phyloP scores from a whole-genome alignment of 2,329 filamentous ascomycete genomes.

The Clarireedia homoeocarpa region DNA sequence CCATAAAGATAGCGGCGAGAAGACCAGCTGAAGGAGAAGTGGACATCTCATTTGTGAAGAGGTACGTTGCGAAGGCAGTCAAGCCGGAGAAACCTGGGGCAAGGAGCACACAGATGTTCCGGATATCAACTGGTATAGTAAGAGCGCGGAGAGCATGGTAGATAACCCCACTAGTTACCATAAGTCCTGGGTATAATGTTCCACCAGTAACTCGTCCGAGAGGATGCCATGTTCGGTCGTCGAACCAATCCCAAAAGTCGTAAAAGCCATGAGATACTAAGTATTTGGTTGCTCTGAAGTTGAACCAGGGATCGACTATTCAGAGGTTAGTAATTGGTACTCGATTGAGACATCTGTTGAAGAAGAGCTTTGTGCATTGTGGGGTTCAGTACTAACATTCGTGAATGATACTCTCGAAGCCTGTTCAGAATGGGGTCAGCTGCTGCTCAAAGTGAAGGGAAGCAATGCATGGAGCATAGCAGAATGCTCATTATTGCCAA shows the following conservation, averaged over 20 bases:
- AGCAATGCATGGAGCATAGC: no score
- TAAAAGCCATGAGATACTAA: slow-evolving; percentile 95
- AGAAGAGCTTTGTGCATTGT: slow-evolving; percentile 11
- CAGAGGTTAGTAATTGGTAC: slow-evolving; percentile 24
- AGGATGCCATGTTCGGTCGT: slow-evolving; percentile 99
- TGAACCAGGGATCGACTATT: slow-evolving; percentile 98
- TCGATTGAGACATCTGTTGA: slow-evolving; percentile 17
- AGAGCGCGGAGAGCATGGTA: slow-evolving; percentile 88
- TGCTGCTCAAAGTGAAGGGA: slow-evolving; percentile 6
- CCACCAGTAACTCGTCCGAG: slow-evolving; percentile 96
- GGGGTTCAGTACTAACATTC: slow-evolving; percentile 65
- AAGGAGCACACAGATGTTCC: slow-evolving; percentile 96
- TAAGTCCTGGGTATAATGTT: slow-evolving; percentile 95
- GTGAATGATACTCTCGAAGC: slow-evolving; percentile 98
- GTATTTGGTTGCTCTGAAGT: slow-evolving; percentile 97
- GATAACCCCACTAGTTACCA: slow-evolving; percentile 97
- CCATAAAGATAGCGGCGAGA: slow-evolving; percentile 92
- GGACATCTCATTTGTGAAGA: slow-evolving; percentile 95
- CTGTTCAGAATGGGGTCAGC: slow-evolving; percentile 38
- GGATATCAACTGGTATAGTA: slow-evolving; percentile 90
- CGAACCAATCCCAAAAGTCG: slow-evolving; percentile 99
- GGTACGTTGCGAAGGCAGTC: slow-evolving; percentile 87
- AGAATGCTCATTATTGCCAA: background rate
- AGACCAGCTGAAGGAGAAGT: slow-evolving; percentile 91
- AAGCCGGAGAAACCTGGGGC: slow-evolving; percentile 91